phyloP scores from a whole-genome alignment of 805 yeast genomes.

The Lipomyces yamanashiensis region DNA sequence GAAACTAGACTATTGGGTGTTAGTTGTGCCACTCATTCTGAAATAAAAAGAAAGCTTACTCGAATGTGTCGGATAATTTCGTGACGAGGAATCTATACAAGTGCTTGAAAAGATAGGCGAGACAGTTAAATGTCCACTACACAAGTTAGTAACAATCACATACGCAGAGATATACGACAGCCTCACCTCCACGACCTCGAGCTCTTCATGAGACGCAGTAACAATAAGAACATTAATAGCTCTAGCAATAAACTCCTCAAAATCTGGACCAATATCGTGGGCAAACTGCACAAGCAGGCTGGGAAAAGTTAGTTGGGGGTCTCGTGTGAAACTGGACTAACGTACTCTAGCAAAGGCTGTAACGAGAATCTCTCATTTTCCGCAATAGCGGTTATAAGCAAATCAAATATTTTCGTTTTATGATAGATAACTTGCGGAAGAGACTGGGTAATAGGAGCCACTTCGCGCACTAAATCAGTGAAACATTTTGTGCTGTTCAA shows the following conservation, averaged over 20 bases:
- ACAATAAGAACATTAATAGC: conserved; percentile 58
- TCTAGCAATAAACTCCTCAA: conserved; percentile 66
- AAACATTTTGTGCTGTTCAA: conserved; percentile 77
- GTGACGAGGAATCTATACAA: conserved; percentile 65
- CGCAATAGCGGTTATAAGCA: conserved; percentile 54
- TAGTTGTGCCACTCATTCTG: not conserved
- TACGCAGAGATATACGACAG: not conserved
- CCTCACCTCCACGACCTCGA: conserved; percentile 62
- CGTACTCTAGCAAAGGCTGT: conserved; percentile 75
- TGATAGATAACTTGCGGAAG: conserved; percentile 82
- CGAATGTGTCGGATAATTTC: conserved; percentile 73
- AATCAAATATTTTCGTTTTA: conserved; percentile 61
- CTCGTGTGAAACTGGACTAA: conserved; percentile 9
- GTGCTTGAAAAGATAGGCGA: conserved; percentile 90
- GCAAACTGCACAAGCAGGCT: conserved; percentile 75
- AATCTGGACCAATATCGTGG: conserved; percentile 92
- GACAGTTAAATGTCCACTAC: conserved; percentile 72
- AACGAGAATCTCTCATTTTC: conserved; percentile 70
- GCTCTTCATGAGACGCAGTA: conserved; percentile 58
- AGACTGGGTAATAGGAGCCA: conserved; percentile 63
- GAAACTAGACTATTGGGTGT: conserved; percentile 22
- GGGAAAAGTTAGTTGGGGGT: not conserved
- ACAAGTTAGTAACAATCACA: not conserved
- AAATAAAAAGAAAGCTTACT: conserved; percentile 59
- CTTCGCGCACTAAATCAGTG: conserved; percentile 61